Evolutionary conservation across 371 early-diverging fungal genomes (phyloP).

Genomic region (Thermomucor indicae-seudaticae): DNA sequence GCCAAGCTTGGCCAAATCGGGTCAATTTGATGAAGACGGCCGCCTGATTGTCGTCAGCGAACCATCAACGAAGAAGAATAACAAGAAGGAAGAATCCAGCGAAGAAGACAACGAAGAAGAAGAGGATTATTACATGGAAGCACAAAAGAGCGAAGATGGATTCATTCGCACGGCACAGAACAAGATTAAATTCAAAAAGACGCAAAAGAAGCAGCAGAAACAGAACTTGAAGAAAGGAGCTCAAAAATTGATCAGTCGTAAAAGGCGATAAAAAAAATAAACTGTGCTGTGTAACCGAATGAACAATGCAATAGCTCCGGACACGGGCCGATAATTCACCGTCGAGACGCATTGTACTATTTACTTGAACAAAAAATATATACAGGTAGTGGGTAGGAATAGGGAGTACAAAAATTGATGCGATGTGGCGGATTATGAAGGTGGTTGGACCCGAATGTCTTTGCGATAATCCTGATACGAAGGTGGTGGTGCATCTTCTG

Average conservation of each 20-base stretch:
- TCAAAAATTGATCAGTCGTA: too few relatives aligned
- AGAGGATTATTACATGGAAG: slow-evolving; percentile 82
- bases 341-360: too few relatives aligned
- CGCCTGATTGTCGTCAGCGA: slow-evolving; percentile 78
- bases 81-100: slow-evolving; percentile 31
- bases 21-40: slow-evolving; percentile 67
- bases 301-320: too few relatives aligned
- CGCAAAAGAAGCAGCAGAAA: too few relatives aligned
- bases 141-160: slow-evolving; percentile 76
- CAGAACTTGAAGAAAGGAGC: too few relatives aligned
- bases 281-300: too few relatives aligned
- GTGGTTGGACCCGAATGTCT: slow-evolving; percentile 6
- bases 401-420: too few relatives aligned
- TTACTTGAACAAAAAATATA: too few relatives aligned
- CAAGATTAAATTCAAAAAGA: slow-evolving; percentile 86
- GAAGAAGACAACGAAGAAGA: slow-evolving; percentile 45
- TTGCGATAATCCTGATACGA: slow-evolving; percentile 14
- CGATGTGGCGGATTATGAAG: neutral
- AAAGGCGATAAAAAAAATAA: too few relatives aligned
- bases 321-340: too few relatives aligned
- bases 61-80: too few relatives aligned
- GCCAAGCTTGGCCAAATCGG: slow-evolving; percentile 34
- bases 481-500: slow-evolving; percentile 12
- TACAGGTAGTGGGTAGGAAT: too few relatives aligned
- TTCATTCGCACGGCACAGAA: slow-evolving; percentile 81